phyloP scores from a whole-genome alignment of 108 stramenopile genomes.

The Cylindrotheca fusiformis region DNA sequence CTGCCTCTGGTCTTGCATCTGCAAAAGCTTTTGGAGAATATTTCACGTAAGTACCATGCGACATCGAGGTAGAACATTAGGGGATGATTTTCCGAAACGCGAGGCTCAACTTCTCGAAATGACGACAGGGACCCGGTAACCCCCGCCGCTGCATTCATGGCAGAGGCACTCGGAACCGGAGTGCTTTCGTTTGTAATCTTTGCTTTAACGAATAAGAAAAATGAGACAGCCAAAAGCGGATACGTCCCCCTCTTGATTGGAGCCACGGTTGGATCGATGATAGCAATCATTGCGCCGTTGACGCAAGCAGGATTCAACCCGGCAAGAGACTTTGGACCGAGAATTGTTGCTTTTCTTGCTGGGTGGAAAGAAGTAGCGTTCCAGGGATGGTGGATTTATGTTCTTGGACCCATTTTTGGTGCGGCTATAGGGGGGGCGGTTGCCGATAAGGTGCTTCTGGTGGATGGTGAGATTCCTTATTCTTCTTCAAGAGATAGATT shows the following conservation, averaged over 20 bases:
- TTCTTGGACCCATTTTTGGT: slow-evolving; percentile 49
- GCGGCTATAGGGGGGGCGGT: slow-evolving; percentile 45
- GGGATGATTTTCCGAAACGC: neutral
- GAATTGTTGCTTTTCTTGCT: slow-evolving; percentile 53
- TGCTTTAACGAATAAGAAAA: slow-evolving; percentile 44
- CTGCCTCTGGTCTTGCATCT: slow-evolving; percentile 29
- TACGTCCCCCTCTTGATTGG: slow-evolving; percentile 53
- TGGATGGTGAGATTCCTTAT: neutral
- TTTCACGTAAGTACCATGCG: slow-evolving; percentile 28
- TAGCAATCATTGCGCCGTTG: slow-evolving; percentile 50
- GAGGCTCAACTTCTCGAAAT: neutral
- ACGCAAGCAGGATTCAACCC: slow-evolving; percentile 71
- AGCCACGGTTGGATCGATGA: slow-evolving; percentile 40
- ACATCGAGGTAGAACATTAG: neutral
- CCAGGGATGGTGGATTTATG: slow-evolving; percentile 59
- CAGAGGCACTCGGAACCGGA: slow-evolving; percentile 49
- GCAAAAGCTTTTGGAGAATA: slow-evolving; percentile 56
- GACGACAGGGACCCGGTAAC: slow-evolving; percentile 25
- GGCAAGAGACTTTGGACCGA: slow-evolving; percentile 68
- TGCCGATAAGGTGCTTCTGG: slow-evolving; percentile 45
- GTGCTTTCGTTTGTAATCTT: slow-evolving; percentile 54
- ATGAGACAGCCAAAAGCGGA: slow-evolving; percentile 29
- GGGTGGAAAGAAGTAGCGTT: slow-evolving; percentile 62
- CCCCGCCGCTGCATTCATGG: slow-evolving; percentile 29
- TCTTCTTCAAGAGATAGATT: no score